A percentile compares a stretch with the other conserved stretches of the same genome.
Evolutionary conservation across 306 rosid species (phyloP).

Genomic region (Vicia faba): DNA sequence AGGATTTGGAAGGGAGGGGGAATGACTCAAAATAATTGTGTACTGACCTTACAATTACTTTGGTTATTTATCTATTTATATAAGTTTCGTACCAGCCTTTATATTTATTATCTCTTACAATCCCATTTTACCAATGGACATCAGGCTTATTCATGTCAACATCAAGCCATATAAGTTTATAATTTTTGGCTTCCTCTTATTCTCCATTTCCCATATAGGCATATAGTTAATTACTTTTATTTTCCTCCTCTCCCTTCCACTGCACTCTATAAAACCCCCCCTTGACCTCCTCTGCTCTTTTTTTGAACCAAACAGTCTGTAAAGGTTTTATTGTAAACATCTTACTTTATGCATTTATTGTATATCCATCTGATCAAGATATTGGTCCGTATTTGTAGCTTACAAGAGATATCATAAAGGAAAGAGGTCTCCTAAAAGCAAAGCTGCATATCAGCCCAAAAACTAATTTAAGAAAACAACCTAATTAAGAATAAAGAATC

Average conservation of each 20-base stretch:
- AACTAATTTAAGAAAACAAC: constrained; percentile 10
- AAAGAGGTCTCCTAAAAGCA: neutral
- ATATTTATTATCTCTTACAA: neutral
- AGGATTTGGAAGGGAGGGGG: neutral
- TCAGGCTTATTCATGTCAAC: neutral
- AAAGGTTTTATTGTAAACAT: constrained; percentile 5
- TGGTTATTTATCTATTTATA: neutral
- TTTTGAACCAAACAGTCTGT: neutral
- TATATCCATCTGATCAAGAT: constrained; percentile 7
- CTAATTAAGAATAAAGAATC: constrained; percentile 8
- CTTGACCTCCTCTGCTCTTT: neutral
- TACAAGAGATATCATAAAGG: neutral
- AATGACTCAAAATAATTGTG: neutral
- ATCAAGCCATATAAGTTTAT: neutral
- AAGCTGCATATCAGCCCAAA: constrained; percentile 6
- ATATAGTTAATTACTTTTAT: neutral
- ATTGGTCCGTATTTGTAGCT: constrained; percentile 4
- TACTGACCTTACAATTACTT: neutral
- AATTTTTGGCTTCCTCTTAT: neutral
- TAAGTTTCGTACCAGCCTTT: neutral
- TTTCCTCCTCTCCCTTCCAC: neutral
- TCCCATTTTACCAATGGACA: neutral
- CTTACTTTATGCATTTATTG: constrained; percentile 16
- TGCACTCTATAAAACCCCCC: neutral
- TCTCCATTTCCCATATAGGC: neutral